A percentile compares a stretch with the other conserved stretches of the same genome.
Evolutionary conservation across 331 rosid species (phyloP).

Genomic region (Quercus phellos): DNA sequence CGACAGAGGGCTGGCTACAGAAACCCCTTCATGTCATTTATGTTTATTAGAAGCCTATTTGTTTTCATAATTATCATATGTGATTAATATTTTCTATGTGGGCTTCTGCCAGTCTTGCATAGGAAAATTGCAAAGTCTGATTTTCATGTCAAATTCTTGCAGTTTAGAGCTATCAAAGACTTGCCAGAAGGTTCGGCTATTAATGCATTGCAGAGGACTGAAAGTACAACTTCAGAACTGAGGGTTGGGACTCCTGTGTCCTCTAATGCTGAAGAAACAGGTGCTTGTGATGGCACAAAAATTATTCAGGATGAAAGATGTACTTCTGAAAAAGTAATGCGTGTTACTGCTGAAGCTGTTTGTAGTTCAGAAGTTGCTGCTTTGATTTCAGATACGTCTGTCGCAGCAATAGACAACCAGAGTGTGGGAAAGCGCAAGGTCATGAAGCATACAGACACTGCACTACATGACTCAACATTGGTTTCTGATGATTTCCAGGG

Average conservation of each 20-base stretch:
- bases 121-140: conserved; percentile 19
- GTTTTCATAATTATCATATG: not conserved
- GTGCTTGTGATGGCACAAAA: conserved; percentile 19
- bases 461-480: conserved; percentile 24
- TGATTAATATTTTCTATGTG: conserved; percentile 13
- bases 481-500: conserved; percentile 39
- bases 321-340: conserved; percentile 14
- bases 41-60: not conserved
- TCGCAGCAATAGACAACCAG: conserved; percentile 15
- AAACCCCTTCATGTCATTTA: not conserved
- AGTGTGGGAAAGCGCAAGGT: conserved; percentile 52
- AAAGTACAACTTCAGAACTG: conserved; percentile 29
- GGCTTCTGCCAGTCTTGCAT: not conserved
- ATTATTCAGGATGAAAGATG: conserved; percentile 30
- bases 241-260: conserved; percentile 35
- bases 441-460: conserved; percentile 29
- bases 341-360: conserved; percentile 30
- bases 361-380: conserved; percentile 24
- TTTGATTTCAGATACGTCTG: conserved; percentile 40
- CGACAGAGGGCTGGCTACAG: not conserved
- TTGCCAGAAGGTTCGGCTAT: conserved; percentile 31
- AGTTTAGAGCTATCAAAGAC: conserved; percentile 41
- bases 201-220: conserved; percentile 22
- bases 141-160: conserved; percentile 27
- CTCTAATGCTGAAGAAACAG: conserved; percentile 42